Evolutionary conservation across 1,139 yeast genomes (phyloP), one percentile per base, ranked within the genome.

Genomic region (Debaryomyces subglobosus): DNA sequence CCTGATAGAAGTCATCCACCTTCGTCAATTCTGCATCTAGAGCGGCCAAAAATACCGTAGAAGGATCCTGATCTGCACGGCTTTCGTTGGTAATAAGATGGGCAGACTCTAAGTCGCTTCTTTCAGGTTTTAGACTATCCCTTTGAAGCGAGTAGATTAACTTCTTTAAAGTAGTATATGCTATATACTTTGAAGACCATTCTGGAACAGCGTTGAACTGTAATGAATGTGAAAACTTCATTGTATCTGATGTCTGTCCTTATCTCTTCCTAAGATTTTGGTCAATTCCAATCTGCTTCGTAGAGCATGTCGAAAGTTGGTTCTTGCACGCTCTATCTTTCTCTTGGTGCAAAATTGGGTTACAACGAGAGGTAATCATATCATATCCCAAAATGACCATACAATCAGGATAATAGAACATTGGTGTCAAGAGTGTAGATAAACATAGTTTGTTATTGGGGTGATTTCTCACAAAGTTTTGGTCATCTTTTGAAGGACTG

Each of bases 181-280:
- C 83, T 57, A 85, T 73, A 59, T 85, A 85, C 62, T 82, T 81
- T 41, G 84, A 83, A 48, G 85, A 81, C 91, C 91, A 85, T 64
- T 85, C 90, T 2, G 91, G 90, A 7, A 85, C 90, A 39, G 89
- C 86, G 60, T 85, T 85, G 58, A 85, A 84, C 68, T 84, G 87
- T 54, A 85, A 68, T 5, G 89, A 84, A 58, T 84, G 86, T 8
- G 89, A 83, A 63, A 85, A 85, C 71, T 85, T 85, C 91, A 85
- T 85, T 24, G 25, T 24, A n/a, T 18, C 30, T 30, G 32, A 25
- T 18, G 12, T 13, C 3, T 23, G 24, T 39, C 32, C 20, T 13
- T 25, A 24, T 9, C 30, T 16, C 5, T 18, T 27, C 15, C 3
- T 3, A 27, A 24, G 21, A 13, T 27, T 10, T 4, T 15, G 42